These are phyloP conservation scores for Fonsecaea nubica DNA, from an alignment of 2,329 filamentous ascomycete species.

Conservation along the genomic window DNA sequence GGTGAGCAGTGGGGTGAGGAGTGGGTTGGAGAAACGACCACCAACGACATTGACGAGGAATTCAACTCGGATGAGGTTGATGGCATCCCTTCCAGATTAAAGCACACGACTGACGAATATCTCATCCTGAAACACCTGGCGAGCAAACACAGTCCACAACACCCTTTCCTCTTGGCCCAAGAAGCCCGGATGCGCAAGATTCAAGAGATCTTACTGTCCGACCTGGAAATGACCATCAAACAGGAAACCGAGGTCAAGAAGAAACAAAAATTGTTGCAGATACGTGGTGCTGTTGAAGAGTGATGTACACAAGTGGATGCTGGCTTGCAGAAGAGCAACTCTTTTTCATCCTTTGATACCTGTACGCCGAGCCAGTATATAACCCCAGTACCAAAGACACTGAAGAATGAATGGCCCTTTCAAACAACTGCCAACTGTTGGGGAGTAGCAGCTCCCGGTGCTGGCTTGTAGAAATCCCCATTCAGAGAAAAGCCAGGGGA, in stretches of 20 bases:
- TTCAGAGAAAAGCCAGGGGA: slow-evolving; percentile 86
- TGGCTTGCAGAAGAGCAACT: not conserved
- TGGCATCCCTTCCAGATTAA: slow-evolving; percentile 35
- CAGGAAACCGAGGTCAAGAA: slow-evolving; percentile 54
- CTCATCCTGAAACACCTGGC: slow-evolving; percentile 61
- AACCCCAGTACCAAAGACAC: slow-evolving; percentile 40
- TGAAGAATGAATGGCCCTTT: not conserved
- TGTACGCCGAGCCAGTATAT: slow-evolving; percentile 32
- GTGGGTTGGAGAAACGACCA: slow-evolving; percentile 44
- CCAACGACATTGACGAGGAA: slow-evolving; percentile 46
- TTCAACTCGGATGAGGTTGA: slow-evolving; percentile 46
- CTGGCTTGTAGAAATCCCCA: slow-evolving; percentile 66
- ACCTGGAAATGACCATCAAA: slow-evolving; percentile 68
- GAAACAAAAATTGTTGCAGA: slow-evolving; percentile 38
- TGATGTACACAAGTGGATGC: slow-evolving; percentile 15
- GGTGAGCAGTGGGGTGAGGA: slow-evolving; percentile 48
- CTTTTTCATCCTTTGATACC: slow-evolving; percentile 6
- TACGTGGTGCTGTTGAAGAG: slow-evolving; percentile 30
- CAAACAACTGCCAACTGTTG: slow-evolving; percentile 29
- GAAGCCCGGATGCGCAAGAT: slow-evolving; percentile 63
- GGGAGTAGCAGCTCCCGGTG: slow-evolving; percentile 25
- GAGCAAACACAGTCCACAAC: slow-evolving; percentile 59
- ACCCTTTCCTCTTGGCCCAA: slow-evolving; percentile 69
- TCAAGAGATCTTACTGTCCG: slow-evolving; percentile 67
- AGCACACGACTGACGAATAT: slow-evolving; percentile 65